Conservation (phyloP, 768 basidiomycete species). For the Pleurotus ostreatus region DNA sequence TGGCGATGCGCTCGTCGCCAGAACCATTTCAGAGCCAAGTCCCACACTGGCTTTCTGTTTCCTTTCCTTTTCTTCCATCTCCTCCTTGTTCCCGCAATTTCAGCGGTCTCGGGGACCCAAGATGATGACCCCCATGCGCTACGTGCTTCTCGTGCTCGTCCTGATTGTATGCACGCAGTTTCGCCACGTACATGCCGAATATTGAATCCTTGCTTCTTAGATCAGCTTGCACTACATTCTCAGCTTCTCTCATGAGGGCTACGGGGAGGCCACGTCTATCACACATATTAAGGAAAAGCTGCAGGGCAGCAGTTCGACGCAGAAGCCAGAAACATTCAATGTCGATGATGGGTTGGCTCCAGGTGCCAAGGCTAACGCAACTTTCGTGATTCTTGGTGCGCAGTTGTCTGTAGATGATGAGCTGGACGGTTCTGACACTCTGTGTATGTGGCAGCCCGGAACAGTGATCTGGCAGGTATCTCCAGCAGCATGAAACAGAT, state of each 20-base stretch:
- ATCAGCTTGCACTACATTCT: constrained; percentile 62
- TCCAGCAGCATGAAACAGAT: constrained; percentile 66
- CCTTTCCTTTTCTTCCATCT: constrained; percentile 1
- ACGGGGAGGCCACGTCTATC: constrained; percentile 57
- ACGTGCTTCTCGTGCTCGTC: constrained; percentile 45
- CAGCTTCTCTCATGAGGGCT: constrained; percentile 61
- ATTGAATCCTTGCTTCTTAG: constrained; percentile 18
- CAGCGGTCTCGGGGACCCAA: constrained; percentile 14
- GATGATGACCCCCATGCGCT: constrained; percentile 59
- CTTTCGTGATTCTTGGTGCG: constrained; percentile 71
- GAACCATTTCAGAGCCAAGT: background rate
- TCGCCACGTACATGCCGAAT: background rate
- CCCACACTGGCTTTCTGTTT: constrained; percentile 6
- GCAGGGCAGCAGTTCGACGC: constrained; percentile 15
- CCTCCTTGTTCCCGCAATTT: background rate
- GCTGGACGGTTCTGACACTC: background rate
- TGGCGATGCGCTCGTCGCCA: background rate
- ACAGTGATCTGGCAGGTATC: constrained; percentile 56
- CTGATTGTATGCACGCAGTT: constrained; percentile 33
- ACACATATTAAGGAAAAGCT: constrained; percentile 35
- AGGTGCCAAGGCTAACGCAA: constrained; percentile 74
- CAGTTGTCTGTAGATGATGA: background rate
- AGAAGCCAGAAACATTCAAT: constrained; percentile 52
- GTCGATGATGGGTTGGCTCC: constrained; percentile 28
- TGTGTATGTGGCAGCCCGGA: constrained; percentile 39